Evolutionary conservation across 202 grass and related monocot species (phyloP).

Genomic region (Schoenoplectus triqueter): DNA sequence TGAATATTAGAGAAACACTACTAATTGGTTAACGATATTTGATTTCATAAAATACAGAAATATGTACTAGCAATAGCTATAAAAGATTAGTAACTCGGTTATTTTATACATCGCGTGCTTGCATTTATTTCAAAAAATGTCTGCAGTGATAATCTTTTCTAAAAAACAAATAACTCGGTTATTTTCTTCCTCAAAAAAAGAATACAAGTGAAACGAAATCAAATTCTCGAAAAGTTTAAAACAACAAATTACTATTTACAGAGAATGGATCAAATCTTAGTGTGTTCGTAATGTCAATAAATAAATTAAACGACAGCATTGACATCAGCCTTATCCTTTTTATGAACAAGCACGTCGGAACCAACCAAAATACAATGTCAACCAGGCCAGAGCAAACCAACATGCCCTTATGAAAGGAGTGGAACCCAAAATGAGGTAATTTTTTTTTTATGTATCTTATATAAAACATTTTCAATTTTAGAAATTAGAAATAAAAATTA

Average conservation of each 20-base stretch:
- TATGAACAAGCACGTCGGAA: background rate
- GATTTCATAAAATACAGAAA: no score
- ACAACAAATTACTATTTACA: background rate
- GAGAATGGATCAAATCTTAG: background rate
- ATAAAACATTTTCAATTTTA: no score
- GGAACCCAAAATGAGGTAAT: no score
- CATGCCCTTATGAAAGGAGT: no score
- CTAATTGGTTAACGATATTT: background rate
- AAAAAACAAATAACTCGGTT: no score
- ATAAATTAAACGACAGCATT: background rate
- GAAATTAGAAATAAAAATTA: no score
- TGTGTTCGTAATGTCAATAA: background rate
- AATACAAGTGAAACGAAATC: no score
- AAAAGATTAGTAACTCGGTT: no score
- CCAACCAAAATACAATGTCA: conserved; percentile 1
- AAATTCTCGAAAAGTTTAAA: background rate
- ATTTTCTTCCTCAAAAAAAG: no score
- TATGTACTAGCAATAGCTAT: no score
- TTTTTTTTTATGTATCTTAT: no score
- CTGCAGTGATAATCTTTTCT: no score
- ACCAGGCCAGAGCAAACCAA: background rate
- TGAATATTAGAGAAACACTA: background rate
- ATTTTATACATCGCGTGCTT: background rate
- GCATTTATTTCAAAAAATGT: background rate
- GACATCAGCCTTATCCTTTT: background rate